Percentiles rank a stretch among this genome's conserved stretches.
These are phyloP conservation scores for Gynochthodes officinalis DNA, from an alignment of 257 asterid species.

Conservation along the genomic window DNA sequence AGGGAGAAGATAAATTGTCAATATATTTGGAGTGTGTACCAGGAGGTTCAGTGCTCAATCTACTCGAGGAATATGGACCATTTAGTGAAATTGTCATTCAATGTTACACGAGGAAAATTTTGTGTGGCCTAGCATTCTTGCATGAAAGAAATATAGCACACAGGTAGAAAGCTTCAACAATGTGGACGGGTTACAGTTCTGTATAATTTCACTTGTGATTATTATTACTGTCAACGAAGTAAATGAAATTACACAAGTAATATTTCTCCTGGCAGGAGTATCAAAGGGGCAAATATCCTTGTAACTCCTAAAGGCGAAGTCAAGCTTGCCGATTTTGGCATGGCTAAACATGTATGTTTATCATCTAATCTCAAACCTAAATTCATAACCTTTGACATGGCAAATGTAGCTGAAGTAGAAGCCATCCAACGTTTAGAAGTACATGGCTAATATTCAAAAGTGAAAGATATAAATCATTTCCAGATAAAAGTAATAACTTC, in stretches of 20 bases:
- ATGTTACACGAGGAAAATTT: constrained; percentile 51
- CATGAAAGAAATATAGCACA: constrained; percentile 61
- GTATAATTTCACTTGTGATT: background rate
- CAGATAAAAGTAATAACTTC: background rate
- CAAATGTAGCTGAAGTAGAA: background rate
- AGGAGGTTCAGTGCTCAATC: constrained; percentile 67
- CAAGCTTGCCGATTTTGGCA: constrained; percentile 73
- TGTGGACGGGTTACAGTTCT: background rate
- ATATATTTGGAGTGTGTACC: constrained; percentile 68
- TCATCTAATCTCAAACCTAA: background rate
- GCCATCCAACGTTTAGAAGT: background rate
- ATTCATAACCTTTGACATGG: too few relatives aligned
- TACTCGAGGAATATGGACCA: constrained; percentile 64
- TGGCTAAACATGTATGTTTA: constrained; percentile 62
- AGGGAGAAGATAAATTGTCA: constrained; percentile 53
- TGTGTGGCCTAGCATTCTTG: constrained; percentile 60
- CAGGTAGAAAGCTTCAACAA: constrained; percentile 31
- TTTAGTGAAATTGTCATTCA: constrained; percentile 62
- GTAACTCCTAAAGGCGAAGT: constrained; percentile 66
- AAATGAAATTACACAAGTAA: background rate
- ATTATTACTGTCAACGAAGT: background rate
- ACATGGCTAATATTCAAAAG: background rate
- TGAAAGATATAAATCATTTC: background rate
- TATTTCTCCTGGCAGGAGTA: constrained; percentile 44
- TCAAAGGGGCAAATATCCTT: constrained; percentile 71